A percentile compares a stretch with the other conserved stretches of the same genome.
These are phyloP conservation scores for Byssothecium circinans DNA, from an alignment of 2,329 filamentous ascomycete genomes.

Conservation along the genomic window DNA sequence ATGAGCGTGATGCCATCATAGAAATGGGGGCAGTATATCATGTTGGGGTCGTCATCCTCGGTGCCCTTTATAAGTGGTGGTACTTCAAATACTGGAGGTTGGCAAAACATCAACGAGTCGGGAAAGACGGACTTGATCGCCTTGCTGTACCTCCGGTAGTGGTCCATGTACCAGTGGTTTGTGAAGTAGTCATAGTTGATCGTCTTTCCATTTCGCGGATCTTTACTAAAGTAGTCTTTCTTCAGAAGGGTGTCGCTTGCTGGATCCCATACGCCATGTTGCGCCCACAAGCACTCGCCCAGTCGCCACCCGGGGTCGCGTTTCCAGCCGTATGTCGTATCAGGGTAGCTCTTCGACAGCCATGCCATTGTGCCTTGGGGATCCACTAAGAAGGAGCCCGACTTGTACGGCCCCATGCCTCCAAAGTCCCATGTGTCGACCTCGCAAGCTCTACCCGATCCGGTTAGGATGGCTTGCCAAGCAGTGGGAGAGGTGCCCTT, in stretches of 20 bases:
- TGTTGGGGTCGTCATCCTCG: conserved; percentile 80
- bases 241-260: conserved; percentile 72
- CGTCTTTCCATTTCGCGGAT: conserved; percentile 70
- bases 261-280: conserved; percentile 94
- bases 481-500: conserved; percentile 92
- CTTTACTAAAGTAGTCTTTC: conserved; percentile 85
- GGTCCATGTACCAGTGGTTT: conserved; percentile 86
- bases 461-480: conserved; percentile 90
- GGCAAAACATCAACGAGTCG: conserved; percentile 83
- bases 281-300: conserved; percentile 95
- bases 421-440: conserved; percentile 93
- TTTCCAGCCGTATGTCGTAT: conserved; percentile 86
- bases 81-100: conserved; percentile 88
- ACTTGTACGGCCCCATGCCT: conserved; percentile 87
- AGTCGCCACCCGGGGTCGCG: conserved; percentile 86
- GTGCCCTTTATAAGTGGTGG: conserved; percentile 87
- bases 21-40: conserved; percentile 93
- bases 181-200: conserved; percentile 86
- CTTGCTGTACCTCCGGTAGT: conserved; percentile 75
- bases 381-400: conserved; percentile 79
- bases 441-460: conserved; percentile 88
- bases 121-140: conserved; percentile 76
- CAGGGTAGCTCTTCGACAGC: conserved; percentile 81
- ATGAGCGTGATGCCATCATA: conserved; percentile 96
- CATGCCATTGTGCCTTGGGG: conserved; percentile 84